Conservation (phyloP, 2,329 filamentous ascomycete genomes). For the Westerdykella sp. region DNA sequence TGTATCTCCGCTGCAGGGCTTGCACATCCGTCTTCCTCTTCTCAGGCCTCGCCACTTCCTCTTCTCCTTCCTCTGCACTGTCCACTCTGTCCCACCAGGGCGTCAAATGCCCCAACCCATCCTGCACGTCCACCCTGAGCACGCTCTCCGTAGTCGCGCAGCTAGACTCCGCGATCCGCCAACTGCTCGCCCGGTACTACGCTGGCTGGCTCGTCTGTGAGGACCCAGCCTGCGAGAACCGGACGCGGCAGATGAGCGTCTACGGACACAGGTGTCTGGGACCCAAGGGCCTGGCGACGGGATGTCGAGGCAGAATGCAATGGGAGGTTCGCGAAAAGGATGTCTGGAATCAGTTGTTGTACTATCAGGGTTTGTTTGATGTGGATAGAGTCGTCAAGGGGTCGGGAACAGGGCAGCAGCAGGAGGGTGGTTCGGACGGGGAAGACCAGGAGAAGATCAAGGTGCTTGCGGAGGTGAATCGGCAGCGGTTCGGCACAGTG, state of each 20-base stretch:
- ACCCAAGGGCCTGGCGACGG: constrained; percentile 73
- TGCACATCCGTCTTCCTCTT: constrained; percentile 71
- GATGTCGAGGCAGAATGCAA: constrained; percentile 79
- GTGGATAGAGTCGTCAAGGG: constrained; percentile 67
- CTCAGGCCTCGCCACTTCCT: constrained; percentile 57
- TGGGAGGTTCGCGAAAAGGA: constrained; percentile 85
- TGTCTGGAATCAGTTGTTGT: constrained; percentile 91
- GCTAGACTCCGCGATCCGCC: constrained; percentile 75
- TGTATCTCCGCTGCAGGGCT: constrained; percentile 71
- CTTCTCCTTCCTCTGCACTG: constrained; percentile 25
- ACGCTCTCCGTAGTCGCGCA: constrained; percentile 77
- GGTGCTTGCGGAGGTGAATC: constrained; percentile 76
- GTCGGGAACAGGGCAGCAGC: constrained; percentile 37
- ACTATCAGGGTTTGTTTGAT: constrained; percentile 79
- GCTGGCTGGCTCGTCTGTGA: constrained; percentile 88
- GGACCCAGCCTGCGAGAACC: constrained; percentile 76
- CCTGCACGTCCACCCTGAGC: constrained; percentile 60
- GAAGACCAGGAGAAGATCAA: constrained; percentile 40
- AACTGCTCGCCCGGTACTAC: constrained; percentile 78
- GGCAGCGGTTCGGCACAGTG: constrained; percentile 67
- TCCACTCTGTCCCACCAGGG: constrained; percentile 64
- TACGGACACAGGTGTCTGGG: constrained; percentile 88
- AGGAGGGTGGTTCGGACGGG: constrained; percentile 14
- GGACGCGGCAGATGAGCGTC: constrained; percentile 87
- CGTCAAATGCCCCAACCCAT: constrained; percentile 59